phyloP scores from a whole-genome alignment of 2,329 filamentous ascomycete species.

The Nothophoma quercina region DNA sequence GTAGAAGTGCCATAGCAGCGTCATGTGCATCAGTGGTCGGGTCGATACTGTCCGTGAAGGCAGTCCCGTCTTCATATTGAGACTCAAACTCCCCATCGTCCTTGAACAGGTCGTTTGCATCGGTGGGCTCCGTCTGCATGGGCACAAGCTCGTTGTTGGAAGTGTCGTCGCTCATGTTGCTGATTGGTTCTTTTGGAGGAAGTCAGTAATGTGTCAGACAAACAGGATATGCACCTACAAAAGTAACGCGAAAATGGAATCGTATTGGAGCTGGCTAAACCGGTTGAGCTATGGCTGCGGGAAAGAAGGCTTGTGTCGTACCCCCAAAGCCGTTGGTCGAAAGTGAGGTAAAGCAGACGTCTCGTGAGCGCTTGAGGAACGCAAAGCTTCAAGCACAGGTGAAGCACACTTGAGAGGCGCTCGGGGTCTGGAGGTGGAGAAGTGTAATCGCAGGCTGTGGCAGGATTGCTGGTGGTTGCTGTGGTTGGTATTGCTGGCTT shows the following conservation, averaged over 20 bases:
- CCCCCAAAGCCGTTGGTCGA: background rate
- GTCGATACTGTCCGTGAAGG: background rate
- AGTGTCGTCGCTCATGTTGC: background rate
- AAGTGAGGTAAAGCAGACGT: background rate
- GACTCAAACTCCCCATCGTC: background rate
- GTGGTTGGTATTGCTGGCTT: background rate
- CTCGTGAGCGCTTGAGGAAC: background rate
- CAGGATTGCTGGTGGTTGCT: background rate
- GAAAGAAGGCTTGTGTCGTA: background rate
- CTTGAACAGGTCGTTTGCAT: background rate
- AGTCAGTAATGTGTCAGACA: background rate
- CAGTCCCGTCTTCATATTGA: background rate
- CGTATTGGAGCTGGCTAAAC: no score
- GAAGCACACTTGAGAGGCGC: background rate
- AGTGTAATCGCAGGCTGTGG: background rate
- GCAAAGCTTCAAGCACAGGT: background rate
- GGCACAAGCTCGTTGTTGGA: conserved; percentile 1
- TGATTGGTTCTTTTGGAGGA: background rate
- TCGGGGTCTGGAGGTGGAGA: background rate
- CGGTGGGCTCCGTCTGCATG: background rate
- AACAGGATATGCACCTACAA: no score
- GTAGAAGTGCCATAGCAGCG: background rate
- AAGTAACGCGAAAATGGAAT: background rate
- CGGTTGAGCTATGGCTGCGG: no score
- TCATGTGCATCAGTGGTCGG: background rate